A percentile compares a stretch with the other conserved stretches of the same genome.
Conservation (phyloP, 139 green algal genomes). For the Tetraselmis striata region DNA sequence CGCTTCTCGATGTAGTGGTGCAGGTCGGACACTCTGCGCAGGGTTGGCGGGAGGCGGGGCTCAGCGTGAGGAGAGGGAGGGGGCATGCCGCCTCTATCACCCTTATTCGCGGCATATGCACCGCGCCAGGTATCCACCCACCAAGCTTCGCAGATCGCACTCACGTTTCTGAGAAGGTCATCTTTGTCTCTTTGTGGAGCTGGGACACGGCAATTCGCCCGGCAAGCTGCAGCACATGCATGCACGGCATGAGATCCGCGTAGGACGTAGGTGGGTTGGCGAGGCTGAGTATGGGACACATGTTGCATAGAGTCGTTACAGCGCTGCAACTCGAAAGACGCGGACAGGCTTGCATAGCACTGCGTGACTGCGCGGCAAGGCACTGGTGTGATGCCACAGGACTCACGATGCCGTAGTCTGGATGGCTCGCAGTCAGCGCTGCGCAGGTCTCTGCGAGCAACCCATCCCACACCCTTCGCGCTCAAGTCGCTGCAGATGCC, state of each 20-base stretch:
- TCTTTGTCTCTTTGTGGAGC: slow-evolving; percentile 98
- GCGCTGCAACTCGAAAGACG: too few relatives aligned
- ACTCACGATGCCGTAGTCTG: slow-evolving; percentile 91
- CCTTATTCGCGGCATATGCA: background rate
- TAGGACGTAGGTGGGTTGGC: too few relatives aligned
- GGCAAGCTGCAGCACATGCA: slow-evolving; percentile 72
- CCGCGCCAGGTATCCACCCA: background rate
- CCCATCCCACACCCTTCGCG: slow-evolving; percentile 92
- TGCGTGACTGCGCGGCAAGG: background rate
- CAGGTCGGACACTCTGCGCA: slow-evolving; percentile 83
- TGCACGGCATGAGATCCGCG: background rate
- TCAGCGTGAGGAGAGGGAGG: too few relatives aligned
- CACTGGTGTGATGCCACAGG: background rate
- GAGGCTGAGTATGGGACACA: too few relatives aligned
- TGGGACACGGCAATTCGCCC: slow-evolving; percentile 98
- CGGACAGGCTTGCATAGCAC: background rate
- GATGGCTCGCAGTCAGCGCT: slow-evolving; percentile 92
- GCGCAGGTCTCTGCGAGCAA: slow-evolving; percentile 95
- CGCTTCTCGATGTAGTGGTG: slow-evolving; percentile 82
- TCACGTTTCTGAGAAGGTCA: slow-evolving; percentile 92
- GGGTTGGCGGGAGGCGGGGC: background rate
- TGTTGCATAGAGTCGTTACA: too few relatives aligned
- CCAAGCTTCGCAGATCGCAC: slow-evolving; percentile 6
- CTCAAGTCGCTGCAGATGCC: slow-evolving; percentile 97
- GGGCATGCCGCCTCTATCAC: too few relatives aligned